Percentiles rank a stretch among this genome's conserved stretches.
Evolutionary conservation across 257 asterid genomes (phyloP).

Genomic region (Solanum bulbocastanum): DNA sequence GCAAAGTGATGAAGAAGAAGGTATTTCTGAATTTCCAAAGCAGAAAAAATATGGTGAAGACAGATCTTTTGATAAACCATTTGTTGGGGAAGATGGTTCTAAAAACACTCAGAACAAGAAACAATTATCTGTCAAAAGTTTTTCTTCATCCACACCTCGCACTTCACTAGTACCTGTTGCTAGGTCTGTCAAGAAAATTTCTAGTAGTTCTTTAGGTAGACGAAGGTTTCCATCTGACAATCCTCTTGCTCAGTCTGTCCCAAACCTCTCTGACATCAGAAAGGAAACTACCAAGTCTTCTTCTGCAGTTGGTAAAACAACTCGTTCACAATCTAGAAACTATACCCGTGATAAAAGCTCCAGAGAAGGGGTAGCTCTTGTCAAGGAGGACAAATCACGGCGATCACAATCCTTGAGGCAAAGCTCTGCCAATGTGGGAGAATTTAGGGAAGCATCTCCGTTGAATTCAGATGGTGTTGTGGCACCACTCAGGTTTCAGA

Average conservation of each 20-base stretch:
- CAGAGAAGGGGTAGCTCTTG: slow-evolving; percentile 31
- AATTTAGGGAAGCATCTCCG: slow-evolving; percentile 28
- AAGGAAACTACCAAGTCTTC: slow-evolving; percentile 72
- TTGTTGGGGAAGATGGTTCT: slow-evolving; percentile 30
- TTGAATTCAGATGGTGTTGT: slow-evolving; percentile 39
- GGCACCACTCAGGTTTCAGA: slow-evolving; percentile 12
- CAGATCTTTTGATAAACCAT: slow-evolving; percentile 32
- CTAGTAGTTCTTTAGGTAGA: slow-evolving; percentile 38
- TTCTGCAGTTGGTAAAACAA: slow-evolving; percentile 37
- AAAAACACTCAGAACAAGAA: slow-evolving; percentile 40
- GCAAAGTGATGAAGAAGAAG: slow-evolving; percentile 50
- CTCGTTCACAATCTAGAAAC: slow-evolving; percentile 47
- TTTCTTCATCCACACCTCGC: slow-evolving; percentile 47
- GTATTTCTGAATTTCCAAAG: slow-evolving; percentile 32
- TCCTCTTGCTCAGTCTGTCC: slow-evolving; percentile 84
- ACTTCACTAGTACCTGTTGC: slow-evolving; percentile 43
- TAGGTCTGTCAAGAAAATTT: slow-evolving; percentile 40
- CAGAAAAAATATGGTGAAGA: slow-evolving; percentile 28
- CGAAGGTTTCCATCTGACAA: slow-evolving; percentile 67
- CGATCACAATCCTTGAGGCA: slow-evolving; percentile 47
- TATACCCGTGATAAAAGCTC: slow-evolving; percentile 51
- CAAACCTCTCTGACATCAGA: slow-evolving; percentile 66
- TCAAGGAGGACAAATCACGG: slow-evolving; percentile 60
- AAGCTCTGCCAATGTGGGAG: slow-evolving; percentile 41
- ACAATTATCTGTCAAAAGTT: slow-evolving; percentile 31